Evolutionary conservation across 495 filamentous ascomycete genomes (phyloP).

Genomic region (Lepidopterella palustris): DNA sequence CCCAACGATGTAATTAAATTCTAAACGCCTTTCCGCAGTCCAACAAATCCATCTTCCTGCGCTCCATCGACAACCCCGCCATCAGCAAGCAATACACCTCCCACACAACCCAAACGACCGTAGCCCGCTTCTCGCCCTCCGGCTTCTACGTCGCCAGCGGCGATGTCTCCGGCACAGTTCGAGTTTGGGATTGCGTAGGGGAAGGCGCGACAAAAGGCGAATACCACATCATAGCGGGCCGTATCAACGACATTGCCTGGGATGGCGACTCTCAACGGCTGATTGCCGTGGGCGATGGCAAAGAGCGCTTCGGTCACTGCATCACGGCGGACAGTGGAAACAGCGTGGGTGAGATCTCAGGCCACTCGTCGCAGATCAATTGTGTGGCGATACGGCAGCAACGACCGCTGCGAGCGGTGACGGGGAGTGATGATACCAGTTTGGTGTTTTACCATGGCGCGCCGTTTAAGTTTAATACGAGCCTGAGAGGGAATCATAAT

Average conservation of each 20-base stretch:
- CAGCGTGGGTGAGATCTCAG: constrained; percentile 85
- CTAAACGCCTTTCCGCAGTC: constrained; percentile 48
- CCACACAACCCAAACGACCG: constrained; percentile 80
- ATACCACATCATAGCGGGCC: constrained; percentile 88
- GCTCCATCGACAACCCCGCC: constrained; percentile 83
- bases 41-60: constrained; percentile 92
- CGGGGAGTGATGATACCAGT: constrained; percentile 80
- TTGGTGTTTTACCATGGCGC: constrained; percentile 89
- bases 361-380: constrained; percentile 87
- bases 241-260: constrained; percentile 95
- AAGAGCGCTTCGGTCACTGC: constrained; percentile 88
- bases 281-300: constrained; percentile 91
- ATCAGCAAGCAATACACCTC: constrained; percentile 78
- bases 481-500: constrained; percentile 69
- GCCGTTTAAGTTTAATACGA: constrained; percentile 87
- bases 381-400: constrained; percentile 83
- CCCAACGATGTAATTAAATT: too few species aligned
- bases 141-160: constrained; percentile 95
- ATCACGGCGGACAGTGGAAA: constrained; percentile 95
- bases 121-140: constrained; percentile 89
- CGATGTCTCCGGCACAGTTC: constrained; percentile 73
- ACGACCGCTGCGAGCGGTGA: constrained; percentile 81
- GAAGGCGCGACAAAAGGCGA: constrained; percentile 71
- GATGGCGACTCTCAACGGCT: constrained; percentile 95
- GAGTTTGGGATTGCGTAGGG: constrained; percentile 78